Conservation (phyloP, 768 basidiomycete species). For the Hemileccinum rubropunctum region DNA sequence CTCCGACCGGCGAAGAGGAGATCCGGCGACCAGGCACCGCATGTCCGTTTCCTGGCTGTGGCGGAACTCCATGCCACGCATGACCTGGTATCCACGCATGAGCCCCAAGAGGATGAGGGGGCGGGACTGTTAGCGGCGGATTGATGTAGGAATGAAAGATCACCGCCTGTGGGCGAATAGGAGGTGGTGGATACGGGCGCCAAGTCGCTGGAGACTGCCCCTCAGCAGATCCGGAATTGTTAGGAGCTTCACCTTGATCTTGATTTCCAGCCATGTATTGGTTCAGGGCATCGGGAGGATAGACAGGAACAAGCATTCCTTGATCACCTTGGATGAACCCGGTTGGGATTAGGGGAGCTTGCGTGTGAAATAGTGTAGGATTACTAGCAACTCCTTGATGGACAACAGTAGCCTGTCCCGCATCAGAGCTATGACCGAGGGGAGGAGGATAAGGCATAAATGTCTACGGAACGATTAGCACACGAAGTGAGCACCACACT, state of each 20-base stretch:
- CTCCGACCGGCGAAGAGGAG: constrained; percentile 14
- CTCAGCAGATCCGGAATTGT: constrained; percentile 23
- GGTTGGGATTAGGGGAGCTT: constrained; percentile 60
- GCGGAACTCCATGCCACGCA: constrained; percentile 21
- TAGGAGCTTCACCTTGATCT: constrained; percentile 18
- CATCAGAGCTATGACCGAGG: constrained; percentile 29
- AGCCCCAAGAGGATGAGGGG: constrained; percentile 16
- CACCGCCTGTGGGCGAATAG: constrained; percentile 31
- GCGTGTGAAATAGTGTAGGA: constrained; percentile 23
- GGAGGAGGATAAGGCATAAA: constrained; percentile 49
- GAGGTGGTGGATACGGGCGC: constrained; percentile 34
- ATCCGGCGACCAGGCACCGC: constrained; percentile 14
- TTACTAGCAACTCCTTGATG: constrained; percentile 19
- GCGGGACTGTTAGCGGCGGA: constrained; percentile 17
- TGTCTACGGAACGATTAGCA: constrained; percentile 33
- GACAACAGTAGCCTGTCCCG: constrained; percentile 20
- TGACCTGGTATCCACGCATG: constrained; percentile 29
- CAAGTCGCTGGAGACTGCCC: constrained; percentile 31
- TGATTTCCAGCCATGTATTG: constrained; percentile 59
- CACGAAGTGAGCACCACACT: not conserved
- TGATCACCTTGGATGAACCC: constrained; percentile 74
- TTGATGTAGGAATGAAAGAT: constrained; percentile 30
- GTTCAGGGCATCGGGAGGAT: constrained; percentile 66
- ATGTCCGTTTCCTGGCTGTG: constrained; percentile 16
- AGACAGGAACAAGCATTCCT: constrained; percentile 68